Conservation (phyloP, 2,329 filamentous ascomycete genomes). For the Boeremia lycopersici region DNA sequence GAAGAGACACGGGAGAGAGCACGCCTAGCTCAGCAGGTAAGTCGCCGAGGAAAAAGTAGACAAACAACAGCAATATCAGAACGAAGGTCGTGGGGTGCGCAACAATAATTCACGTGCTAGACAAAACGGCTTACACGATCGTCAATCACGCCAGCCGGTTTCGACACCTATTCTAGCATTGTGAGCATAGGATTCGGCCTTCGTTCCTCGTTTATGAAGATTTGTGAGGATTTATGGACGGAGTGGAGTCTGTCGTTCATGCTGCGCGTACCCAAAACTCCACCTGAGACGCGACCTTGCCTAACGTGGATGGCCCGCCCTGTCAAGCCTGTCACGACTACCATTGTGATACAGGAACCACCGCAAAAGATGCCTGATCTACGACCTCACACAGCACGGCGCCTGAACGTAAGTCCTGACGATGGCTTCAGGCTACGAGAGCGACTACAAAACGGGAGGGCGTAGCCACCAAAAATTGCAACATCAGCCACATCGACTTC, state of each 20-base stretch:
- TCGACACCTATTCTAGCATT: background rate
- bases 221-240: background rate
- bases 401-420: constrained; percentile 10
- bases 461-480: background rate
- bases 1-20: constrained; percentile 63
- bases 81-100: background rate
- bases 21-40: constrained; percentile 6
- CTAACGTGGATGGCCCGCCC: constrained; percentile 13
- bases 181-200: background rate
- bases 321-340: constrained; percentile 18
- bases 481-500: background rate
- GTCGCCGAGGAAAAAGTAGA: no score
- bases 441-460: constrained; percentile 9
- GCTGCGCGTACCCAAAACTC: constrained; percentile 8
- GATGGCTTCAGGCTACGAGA: constrained; percentile 7
- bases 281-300: constrained; percentile 16
- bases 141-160: background rate
- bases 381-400: constrained; percentile 8
- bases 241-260: constrained; percentile 3
- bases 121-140: background rate
- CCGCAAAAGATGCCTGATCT: constrained; percentile 22
- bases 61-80: background rate
- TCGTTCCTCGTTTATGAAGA: background rate
- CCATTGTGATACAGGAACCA: constrained; percentile 18
- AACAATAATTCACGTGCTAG: background rate